phyloP scores from a whole-genome alignment of 192 early-diverging fungal genomes.

The Rhizophagus prolifer region DNA sequence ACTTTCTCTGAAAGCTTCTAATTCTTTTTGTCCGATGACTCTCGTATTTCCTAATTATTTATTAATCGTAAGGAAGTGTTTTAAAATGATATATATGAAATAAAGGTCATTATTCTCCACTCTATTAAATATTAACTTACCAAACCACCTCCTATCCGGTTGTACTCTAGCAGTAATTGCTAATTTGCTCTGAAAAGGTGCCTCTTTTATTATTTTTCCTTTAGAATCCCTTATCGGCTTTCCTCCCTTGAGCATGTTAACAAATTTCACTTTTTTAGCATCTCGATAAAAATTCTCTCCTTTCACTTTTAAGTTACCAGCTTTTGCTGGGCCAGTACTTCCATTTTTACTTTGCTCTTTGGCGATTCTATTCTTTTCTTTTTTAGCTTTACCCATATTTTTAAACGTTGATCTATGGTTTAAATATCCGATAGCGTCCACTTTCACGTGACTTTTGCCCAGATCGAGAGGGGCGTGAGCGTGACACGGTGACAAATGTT shows the following conservation, averaged over 20 bases:
- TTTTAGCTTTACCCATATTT: constrained; percentile 61
- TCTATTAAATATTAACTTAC: constrained; percentile 42
- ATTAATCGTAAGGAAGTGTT: neutral
- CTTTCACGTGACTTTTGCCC: no score
- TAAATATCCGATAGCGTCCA: no score
- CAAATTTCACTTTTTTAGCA: constrained; percentile 86
- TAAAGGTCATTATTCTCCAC: neutral
- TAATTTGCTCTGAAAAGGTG: constrained; percentile 80
- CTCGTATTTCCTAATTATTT: constrained; percentile 73
- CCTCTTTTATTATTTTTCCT: constrained; percentile 91
- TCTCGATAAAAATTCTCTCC: constrained; percentile 99
- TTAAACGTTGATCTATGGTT: no score
- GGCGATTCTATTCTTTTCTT: constrained; percentile 58
- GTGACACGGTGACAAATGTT: no score
- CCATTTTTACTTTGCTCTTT: constrained; percentile 43
- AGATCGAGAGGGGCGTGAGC: no score
- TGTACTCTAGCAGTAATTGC: constrained; percentile 81
- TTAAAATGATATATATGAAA: neutral
- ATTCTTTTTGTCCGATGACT: constrained; percentile 92
- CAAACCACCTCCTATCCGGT: constrained; percentile 97
- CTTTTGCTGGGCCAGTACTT: constrained; percentile 34
- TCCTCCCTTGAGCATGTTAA: constrained; percentile 94
- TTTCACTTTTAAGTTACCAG: constrained; percentile 79
- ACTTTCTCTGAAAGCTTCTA: constrained; percentile 90
- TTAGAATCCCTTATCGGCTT: constrained; percentile 76